Base-by-base conservation (phyloP, 176 grass and related monocot genomes). In the Ananas comosus region DNA sequence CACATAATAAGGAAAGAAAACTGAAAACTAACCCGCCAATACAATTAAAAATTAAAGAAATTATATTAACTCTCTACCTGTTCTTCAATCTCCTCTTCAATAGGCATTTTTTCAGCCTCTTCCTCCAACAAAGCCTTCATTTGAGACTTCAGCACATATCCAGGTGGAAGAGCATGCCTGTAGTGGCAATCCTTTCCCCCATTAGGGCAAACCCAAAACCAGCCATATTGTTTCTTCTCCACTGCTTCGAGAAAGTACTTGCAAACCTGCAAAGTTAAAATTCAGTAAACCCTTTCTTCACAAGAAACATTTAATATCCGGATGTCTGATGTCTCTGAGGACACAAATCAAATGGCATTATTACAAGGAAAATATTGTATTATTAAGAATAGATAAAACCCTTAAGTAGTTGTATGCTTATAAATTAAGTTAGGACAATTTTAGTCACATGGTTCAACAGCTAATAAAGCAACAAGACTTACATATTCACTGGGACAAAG, bases 31-130 rank as follows among this genome's bases (percentile, higher is more conserved):
- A 12, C 67, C 83, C 65, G 51, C 59, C 13, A 12, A 48, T 5
- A 69, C 11, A 71, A 12, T 68, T 65, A 27, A 65, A 69, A n/a
- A 3, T 82, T 63, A 63, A 56, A 42, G 33, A 64, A 67, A 53
- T 48, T 69, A 23, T 27, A 51, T 80, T 71, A 51, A 51, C 65
- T 67, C 17, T 61, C 48, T 82, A 94, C 95, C 85, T 94, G 82
- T 69, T 91, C 73, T 88, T 99, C 95, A 75, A 99, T 99, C 80
- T 99, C 95, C 71, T 99, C 95, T 91, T 99, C 95, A 53, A 99
- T 81, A 51, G 90, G 64, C 0, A 94, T 72, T 29, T 99, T 99
- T 54, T 99, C 80, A 42, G 87, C 79, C 78, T 99, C 95, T 94
- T 99, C 90, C 33, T 99, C 95, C 54, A 99, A 78, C 71, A 99